These are phyloP conservation scores for Mycena floridula DNA, from an alignment of 768 basidiomycete genomes.

Conservation along the genomic window DNA sequence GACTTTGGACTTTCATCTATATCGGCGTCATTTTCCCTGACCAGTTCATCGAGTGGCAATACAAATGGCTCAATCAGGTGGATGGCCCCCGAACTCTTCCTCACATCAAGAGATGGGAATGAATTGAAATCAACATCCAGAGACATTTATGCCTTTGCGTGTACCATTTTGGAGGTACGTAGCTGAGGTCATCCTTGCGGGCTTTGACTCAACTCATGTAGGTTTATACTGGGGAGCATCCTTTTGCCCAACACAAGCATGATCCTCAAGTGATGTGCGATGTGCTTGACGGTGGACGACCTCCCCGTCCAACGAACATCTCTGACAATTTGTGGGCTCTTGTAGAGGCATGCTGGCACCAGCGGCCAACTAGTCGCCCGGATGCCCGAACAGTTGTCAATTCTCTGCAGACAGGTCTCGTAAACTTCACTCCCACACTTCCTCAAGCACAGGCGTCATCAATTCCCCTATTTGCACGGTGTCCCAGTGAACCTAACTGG, in stretches of 20 bases:
- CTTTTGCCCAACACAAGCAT: no score
- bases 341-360: not conserved
- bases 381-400: no score
- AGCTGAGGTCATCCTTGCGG: not conserved
- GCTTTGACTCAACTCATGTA: not conserved
- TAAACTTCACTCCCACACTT: no score
- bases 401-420: no score
- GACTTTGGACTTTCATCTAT: slow-evolving; percentile 5
- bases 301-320: not conserved
- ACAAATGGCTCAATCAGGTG: not conserved
- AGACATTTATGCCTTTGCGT: slow-evolving; percentile 1
- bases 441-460: no score
- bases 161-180: slow-evolving; percentile 1
- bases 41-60: not conserved
- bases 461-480: no score
- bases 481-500: no score
- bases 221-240: not conserved
- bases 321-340: not conserved
- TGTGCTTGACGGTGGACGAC: not conserved
- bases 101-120: not conserved
- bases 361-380: no score
- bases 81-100: slow-evolving; percentile 2
- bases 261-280: not conserved
- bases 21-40: not conserved
- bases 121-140: not conserved